Evolutionary conservation across 257 asterid genomes (phyloP).

Genomic region (Phtheirospermum japonicum): DNA sequence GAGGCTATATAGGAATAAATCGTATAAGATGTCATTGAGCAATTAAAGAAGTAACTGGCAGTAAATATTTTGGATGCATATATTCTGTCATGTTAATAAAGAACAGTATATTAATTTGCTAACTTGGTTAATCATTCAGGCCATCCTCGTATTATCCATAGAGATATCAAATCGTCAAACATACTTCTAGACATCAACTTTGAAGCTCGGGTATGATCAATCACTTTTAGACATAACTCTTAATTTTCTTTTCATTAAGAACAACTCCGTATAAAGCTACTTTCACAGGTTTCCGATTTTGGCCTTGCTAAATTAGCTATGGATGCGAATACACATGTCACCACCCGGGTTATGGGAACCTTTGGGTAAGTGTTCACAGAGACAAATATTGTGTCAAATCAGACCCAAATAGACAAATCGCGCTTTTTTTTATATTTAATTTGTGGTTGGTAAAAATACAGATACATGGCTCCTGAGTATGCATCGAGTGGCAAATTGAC

Average conservation of each 20-base stretch:
- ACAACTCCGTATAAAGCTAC: conserved; percentile 15
- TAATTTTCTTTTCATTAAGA: neutral
- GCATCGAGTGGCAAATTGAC: conserved; percentile 93
- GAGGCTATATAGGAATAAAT: neutral
- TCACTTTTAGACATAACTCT: neutral
- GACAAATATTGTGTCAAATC: conserved; percentile 10
- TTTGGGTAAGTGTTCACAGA: conserved; percentile 61
- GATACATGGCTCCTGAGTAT: conserved; percentile 98
- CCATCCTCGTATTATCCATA: conserved; percentile 86
- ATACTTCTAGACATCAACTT: conserved; percentile 79
- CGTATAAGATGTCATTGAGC: neutral
- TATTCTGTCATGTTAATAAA: conserved; percentile 1
- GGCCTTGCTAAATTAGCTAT: conserved; percentile 90
- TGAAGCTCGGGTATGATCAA: conserved; percentile 74
- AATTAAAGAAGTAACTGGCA: neutral
- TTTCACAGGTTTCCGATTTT: conserved; percentile 82
- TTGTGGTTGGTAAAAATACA: conserved; percentile 33
- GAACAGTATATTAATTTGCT: conserved; percentile 19
- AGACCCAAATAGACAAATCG: neutral
- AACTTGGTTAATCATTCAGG: conserved; percentile 41
- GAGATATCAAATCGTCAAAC: conserved; percentile 97
- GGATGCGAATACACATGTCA: conserved; percentile 74
- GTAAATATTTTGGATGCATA: neutral
- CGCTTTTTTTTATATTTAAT: neutral
- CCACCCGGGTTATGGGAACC: conserved; percentile 94